These are phyloP conservation scores for Huntiella omanensis DNA, from an alignment of 2,329 filamentous ascomycete species.

Conservation along the genomic window DNA sequence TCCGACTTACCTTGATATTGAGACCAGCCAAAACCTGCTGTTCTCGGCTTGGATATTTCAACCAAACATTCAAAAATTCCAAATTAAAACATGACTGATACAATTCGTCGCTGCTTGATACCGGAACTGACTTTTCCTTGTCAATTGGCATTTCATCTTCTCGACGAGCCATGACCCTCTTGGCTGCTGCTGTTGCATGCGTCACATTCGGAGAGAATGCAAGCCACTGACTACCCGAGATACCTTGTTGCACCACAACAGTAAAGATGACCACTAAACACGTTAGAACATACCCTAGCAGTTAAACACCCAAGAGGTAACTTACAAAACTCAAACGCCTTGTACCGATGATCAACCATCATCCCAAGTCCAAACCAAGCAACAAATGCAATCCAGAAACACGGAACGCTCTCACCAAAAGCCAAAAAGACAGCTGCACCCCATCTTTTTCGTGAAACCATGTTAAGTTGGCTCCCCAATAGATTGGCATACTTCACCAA, in stretches of 20 bases:
- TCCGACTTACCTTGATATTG: slow-evolving; percentile 10
- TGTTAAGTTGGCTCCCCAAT: slow-evolving; percentile 7
- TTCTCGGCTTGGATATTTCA: slow-evolving; percentile 11
- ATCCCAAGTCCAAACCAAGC: slow-evolving; percentile 11
- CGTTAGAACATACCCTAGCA: background rate
- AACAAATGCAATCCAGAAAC: slow-evolving; percentile 12
- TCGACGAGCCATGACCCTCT: slow-evolving; percentile 26
- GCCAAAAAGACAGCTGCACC: slow-evolving; percentile 6
- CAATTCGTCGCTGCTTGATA: background rate
- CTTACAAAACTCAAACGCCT: slow-evolving; percentile 11
- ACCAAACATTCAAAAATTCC: slow-evolving; percentile 12
- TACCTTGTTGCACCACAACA: slow-evolving; percentile 11
- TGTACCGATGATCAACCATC: slow-evolving; percentile 8
- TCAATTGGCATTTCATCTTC: background rate
- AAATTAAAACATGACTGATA: slow-evolving; percentile 1
- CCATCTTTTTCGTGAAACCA: slow-evolving; percentile 4
- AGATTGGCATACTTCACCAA: slow-evolving; percentile 9
- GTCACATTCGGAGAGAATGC: slow-evolving; percentile 47
- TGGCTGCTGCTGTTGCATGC: slow-evolving; percentile 38
- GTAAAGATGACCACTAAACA: slow-evolving; percentile 11
- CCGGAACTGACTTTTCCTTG: background rate
- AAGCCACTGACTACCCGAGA: slow-evolving; percentile 36
- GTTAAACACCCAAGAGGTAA: background rate
- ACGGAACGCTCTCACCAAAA: slow-evolving; percentile 9
- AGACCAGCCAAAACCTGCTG: slow-evolving; percentile 10